Evolutionary conservation across 768 basidiomycete genomes (phyloP).

Genomic region (Boletus sp.): DNA sequence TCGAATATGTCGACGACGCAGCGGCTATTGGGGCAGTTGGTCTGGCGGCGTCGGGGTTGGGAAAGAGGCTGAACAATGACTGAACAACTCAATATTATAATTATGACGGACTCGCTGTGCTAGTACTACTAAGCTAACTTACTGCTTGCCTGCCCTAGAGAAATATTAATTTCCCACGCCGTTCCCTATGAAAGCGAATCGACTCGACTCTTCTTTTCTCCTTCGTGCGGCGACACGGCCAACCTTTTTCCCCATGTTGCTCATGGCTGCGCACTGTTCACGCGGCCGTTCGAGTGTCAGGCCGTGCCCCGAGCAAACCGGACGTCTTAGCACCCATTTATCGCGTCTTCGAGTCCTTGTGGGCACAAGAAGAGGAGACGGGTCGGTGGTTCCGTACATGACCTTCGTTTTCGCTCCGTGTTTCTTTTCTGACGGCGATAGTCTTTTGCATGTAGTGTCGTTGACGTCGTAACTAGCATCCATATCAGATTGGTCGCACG

Average conservation of each 20-base stretch:
- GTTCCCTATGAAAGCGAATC: background rate
- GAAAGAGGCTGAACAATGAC: background rate
- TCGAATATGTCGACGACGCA: conserved; percentile 69
- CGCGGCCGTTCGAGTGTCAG: conserved; percentile 89
- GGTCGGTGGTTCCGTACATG: conserved; percentile 71
- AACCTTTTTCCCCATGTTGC: conserved; percentile 81
- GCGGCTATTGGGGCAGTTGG: conserved; percentile 63
- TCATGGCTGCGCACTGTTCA: conserved; percentile 64
- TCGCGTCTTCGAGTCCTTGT: conserved; percentile 44
- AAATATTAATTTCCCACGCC: conserved; percentile 20
- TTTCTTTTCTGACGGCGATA: background rate
- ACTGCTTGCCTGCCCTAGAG: conserved; percentile 18
- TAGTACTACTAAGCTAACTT: background rate
- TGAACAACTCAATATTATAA: too few relatives aligned
- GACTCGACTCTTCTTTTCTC: conserved; percentile 6
- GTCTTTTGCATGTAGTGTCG: too few relatives aligned
- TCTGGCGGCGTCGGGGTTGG: conserved; percentile 36
- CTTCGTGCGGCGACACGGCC: conserved; percentile 84
- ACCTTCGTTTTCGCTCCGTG: background rate
- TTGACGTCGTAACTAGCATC: too few relatives aligned
- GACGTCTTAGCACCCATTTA: conserved; percentile 80
- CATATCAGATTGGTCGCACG: too few relatives aligned
- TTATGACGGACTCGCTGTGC: too few relatives aligned
- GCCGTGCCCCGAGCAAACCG: conserved; percentile 71
- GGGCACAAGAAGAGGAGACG: conserved; percentile 50